Conservation (phyloP, 2,329 filamentous ascomycete genomes). For the Diaporthe sp. region DNA sequence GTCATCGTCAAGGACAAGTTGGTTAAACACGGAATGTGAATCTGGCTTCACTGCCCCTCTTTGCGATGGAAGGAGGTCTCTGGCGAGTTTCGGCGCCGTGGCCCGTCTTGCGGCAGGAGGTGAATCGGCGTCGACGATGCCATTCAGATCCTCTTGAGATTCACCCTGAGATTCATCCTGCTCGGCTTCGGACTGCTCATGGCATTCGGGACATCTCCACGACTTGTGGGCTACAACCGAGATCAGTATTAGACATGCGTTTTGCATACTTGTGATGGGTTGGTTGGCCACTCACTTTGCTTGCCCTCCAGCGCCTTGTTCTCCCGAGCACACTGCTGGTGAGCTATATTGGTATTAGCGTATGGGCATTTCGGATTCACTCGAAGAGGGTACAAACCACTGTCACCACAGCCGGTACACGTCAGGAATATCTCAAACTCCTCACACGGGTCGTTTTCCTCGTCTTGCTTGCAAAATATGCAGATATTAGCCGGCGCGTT, state of each 20-base stretch:
- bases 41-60: conserved; percentile 72
- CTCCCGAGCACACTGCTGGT: conserved; percentile 88
- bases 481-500: conserved; percentile 56
- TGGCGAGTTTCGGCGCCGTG: conserved; percentile 73
- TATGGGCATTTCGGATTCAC: too few species aligned
- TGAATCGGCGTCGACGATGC: conserved; percentile 46
- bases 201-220: conserved; percentile 65
- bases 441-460: conserved; percentile 83
- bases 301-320: conserved; percentile 70
- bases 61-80: conserved; percentile 77
- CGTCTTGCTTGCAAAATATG: conserved; percentile 85
- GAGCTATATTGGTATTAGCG: conserved; percentile 72
- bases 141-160: conserved; percentile 38
- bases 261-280: conserved; percentile 12
- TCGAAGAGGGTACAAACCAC: conserved; percentile 69
- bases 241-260: conserved; percentile 37
- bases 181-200: conserved; percentile 41
- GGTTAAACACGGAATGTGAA: conserved; percentile 83
- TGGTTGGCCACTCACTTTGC: conserved; percentile 65
- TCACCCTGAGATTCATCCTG: conserved; percentile 38
- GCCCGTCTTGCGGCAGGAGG: conserved; percentile 60
- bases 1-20: conserved; percentile 77
- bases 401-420: conserved; percentile 82
- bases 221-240: conserved; percentile 49
- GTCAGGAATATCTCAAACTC: conserved; percentile 84